phyloP scores from a whole-genome alignment of 257 asterid species.

The Cynanchum wilfordii region DNA sequence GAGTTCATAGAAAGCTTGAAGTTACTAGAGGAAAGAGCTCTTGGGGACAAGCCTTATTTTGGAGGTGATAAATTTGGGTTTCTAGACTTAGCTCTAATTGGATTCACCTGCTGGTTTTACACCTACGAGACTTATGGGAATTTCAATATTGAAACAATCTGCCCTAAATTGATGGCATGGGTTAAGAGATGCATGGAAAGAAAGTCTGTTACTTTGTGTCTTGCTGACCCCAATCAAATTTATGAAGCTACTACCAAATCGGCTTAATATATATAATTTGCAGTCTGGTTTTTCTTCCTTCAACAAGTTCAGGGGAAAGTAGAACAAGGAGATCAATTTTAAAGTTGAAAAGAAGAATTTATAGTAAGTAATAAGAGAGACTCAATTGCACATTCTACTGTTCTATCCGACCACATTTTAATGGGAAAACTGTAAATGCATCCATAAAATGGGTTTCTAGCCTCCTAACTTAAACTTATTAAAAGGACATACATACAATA shows the following conservation, averaged over 20 bases:
- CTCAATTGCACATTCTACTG: slow-evolving; percentile 33
- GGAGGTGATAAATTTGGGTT: slow-evolving; percentile 52
- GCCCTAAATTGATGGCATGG: slow-evolving; percentile 52
- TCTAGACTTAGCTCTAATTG: slow-evolving; percentile 40
- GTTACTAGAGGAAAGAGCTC: slow-evolving; percentile 34
- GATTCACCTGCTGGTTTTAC: slow-evolving; percentile 50
- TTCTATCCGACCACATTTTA: slow-evolving; percentile 38
- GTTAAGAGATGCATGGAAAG: slow-evolving; percentile 48
- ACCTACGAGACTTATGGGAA: slow-evolving; percentile 41
- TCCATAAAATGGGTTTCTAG: slow-evolving; percentile 48
- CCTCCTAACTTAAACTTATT: slow-evolving; percentile 21
- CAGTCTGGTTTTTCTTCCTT: no score
- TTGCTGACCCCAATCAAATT: slow-evolving; percentile 34
- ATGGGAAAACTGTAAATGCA: slow-evolving; percentile 44
- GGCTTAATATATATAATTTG: no score
- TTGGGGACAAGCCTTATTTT: slow-evolving; percentile 47
- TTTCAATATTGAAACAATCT: slow-evolving; percentile 39
- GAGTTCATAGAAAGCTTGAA: slow-evolving; percentile 42
- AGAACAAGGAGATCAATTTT: neutral
- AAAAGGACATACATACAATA: slow-evolving; percentile 39
- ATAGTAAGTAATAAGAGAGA: slow-evolving; percentile 9
- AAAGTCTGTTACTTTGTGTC: slow-evolving; percentile 40
- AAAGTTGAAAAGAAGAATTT: neutral
- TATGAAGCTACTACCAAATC: slow-evolving; percentile 8
- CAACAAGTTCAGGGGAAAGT: neutral